Evolutionary conservation across 176 grass and related monocot species (phyloP), one percentile per base, ranked within the genome.

Genomic region (Pharus latifolius): DNA sequence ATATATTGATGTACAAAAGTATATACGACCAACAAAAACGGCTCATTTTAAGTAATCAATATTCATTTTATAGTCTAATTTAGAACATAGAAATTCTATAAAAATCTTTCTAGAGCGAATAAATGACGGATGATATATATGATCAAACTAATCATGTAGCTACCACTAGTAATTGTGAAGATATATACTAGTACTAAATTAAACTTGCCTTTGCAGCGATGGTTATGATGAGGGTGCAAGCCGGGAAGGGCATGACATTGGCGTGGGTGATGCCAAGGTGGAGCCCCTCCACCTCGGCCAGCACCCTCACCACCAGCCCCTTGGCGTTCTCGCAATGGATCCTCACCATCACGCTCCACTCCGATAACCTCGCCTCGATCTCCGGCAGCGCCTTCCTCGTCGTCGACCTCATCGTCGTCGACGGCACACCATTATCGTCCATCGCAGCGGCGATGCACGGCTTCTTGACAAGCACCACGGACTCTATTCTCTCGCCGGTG

Each of bases 121-220:
- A n/a, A n/a, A n/a, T n/a, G n/a, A n/a, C n/a, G n/a, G n/a, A n/a
- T n/a, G n/a, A n/a, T n/a, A n/a, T n/a, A n/a, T n/a, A n/a, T n/a
- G n/a, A n/a, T n/a, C n/a, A n/a, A n/a, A n/a, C n/a, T n/a, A n/a
- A n/a, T n/a, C n/a, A n/a, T n/a, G n/a, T n/a, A n/a, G n/a, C n/a
- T n/a, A n/a, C n/a, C n/a, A n/a, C n/a, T n/a, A n/a, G n/a, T n/a
- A n/a, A n/a, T n/a, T n/a, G n/a, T n/a, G n/a, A n/a, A n/a, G n/a
- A n/a, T n/a, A n/a, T n/a, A n/a, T n/a, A n/a, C n/a, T n/a, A n/a
- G n/a, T n/a, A n/a, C n/a, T n/a, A n/a, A n/a, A n/a, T 54, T n/a
- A 18, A 26, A 67, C 83, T 79, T 95, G 73, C 91, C 91, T 95
- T 65, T 23, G 83, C 83, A 3, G 32, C 71, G 55, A 95, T 65